These are phyloP conservation scores for Trypanosoma cruzi DNA, from an alignment of 208 protist species.

Conservation along the genomic window DNA sequence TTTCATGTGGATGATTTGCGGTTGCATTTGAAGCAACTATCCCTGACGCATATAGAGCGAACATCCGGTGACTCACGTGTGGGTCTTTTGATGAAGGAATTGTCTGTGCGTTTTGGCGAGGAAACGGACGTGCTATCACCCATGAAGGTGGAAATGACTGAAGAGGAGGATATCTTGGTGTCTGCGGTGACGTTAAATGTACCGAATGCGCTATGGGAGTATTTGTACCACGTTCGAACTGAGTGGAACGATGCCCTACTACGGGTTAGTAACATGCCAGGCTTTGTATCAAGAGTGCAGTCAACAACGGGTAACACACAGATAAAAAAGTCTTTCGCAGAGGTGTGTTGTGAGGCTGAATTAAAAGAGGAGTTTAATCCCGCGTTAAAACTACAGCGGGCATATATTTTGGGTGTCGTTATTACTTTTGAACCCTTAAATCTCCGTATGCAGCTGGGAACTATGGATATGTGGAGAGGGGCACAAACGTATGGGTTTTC, in stretches of 20 bases:
- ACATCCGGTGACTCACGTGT: neutral
- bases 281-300: neutral
- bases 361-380: neutral
- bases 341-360: neutral
- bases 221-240: constrained; percentile 3
- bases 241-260: constrained; percentile 5
- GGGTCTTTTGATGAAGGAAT: constrained; percentile 31
- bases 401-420: neutral
- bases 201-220: constrained; percentile 18
- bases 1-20: constrained; percentile 32
- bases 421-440: constrained; percentile 16
- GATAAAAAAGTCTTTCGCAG: neutral
- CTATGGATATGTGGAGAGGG: neutral
- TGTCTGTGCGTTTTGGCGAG: constrained; percentile 27
- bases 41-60: constrained; percentile 16
- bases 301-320: neutral
- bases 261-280: neutral
- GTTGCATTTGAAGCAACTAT: constrained; percentile 25
- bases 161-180: constrained; percentile 12
- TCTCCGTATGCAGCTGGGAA: constrained; percentile 7
- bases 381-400: neutral
- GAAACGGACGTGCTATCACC: constrained; percentile 24
- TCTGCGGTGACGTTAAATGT: constrained; percentile 19
- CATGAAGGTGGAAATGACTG: constrained; percentile 25
- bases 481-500: neutral